Base-by-base conservation (phyloP, 164 flowering plant species). In the Chimonanthus praecox region DNA sequence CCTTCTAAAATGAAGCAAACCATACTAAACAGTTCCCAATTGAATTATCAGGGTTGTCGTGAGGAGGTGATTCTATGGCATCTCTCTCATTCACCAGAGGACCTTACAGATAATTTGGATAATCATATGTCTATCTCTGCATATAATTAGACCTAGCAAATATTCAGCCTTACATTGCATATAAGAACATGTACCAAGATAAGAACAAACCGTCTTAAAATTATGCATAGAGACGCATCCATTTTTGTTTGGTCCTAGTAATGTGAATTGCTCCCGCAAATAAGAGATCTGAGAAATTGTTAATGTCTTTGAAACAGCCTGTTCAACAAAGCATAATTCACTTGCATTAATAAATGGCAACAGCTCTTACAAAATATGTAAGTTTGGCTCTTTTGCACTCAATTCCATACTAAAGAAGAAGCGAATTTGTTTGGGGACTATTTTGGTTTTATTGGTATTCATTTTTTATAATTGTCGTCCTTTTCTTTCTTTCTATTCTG, bases 251-350 rank as follows among this genome's bases (percentile, higher is more conserved):
- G 99, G 99, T 71, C 91, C 92, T 47, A 94, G 72, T 49, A 89
- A 73, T 49, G 83, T 77, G 76, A 94, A 94, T 72, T 94, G 99
- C 71, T 94, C 97, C 68, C 84, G 82, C 7, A 94, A 76, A 86
- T 91, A 94, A 51, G 82, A 86, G 47, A 94, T 85, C 76, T 91
- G 94, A 58, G 86, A 71, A 18, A 86, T 83, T 8, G 87, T 81
- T 77, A 94, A 82, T 67, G 99, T 91, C 82, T 86, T 94, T 15
- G 97, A 90, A 75, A 94, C 87, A 79, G 95, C 97, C 99, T 94
- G 90, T 73, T n/a, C 9, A 54, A 15, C 60, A 54, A 11, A 54
- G 16, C 60, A 54, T n/a, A 13, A 54, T 54, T 54, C n/a, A 13
- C 16, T 54, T 11, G 11, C 60, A 54, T 4, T 13, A 54, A n/a